Evolutionary conservation across 805 yeast genomes (phyloP), one percentile per base, ranked within the genome.

Genomic region (Starmerella cellae): DNA sequence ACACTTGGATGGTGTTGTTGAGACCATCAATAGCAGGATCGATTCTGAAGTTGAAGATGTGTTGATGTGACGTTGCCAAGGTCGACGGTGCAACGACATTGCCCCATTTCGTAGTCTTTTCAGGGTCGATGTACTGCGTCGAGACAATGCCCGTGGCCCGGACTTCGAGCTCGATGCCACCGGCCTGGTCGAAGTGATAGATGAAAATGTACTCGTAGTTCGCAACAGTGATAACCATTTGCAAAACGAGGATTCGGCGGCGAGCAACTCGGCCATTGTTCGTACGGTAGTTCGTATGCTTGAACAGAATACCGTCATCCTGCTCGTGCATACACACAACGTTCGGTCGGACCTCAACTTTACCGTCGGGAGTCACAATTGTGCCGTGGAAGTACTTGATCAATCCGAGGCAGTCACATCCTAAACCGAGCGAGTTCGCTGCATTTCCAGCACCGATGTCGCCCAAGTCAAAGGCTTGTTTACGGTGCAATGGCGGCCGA

Each of bases 131-230:
- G 58, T 88, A 87, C 79, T 77, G 79, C 42, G 93, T 81, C 19
- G 88, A 80, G 52, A 81, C 68, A 55, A 81, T 79, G 68, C 93
- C 93, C 42, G 91, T 81, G 44, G 91, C 91, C 62, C 88, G 74
- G 46, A 79, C 78, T 61, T 82, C 84, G 45, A 80, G 76, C 51
- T 75, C 78, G 54, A 81, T 74, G 42, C 77, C 75, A 55, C 87
- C 93, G 50, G 78, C 85, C 64, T 75, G 83, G 55, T 76, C 82
- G 56, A 81, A 76, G 56, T 79, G 72, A 57, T 76, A 65, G 63
- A 79, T 78, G 53, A 80, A 60, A 50, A 78, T 73, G 65, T 81
- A 81, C 66, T 81, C 91, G 65, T 81, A 81, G 68, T 81, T 81
- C 46, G 85, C 84, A 48, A 80, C 88, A 31, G 91, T 81, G 26